phyloP scores from a whole-genome alignment of 129 eudicot genomes.

The Arctium minus region DNA sequence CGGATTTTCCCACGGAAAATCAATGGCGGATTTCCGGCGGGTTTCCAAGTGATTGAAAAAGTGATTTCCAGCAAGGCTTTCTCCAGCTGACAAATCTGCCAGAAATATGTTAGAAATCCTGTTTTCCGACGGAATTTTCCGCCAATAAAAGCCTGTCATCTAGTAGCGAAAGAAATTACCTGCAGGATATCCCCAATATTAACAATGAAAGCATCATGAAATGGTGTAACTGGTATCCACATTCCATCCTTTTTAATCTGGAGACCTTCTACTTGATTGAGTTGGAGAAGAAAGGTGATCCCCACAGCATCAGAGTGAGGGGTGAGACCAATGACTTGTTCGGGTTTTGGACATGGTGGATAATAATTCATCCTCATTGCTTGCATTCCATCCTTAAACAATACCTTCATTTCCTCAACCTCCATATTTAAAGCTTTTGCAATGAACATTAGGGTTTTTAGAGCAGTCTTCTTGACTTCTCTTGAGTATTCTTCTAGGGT shows the following conservation, averaged over 20 bases:
- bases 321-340: constrained; percentile 31
- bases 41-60: no score
- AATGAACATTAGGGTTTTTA: constrained; percentile 19
- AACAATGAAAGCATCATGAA: constrained; percentile 32
- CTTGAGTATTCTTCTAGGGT: constrained; percentile 32
- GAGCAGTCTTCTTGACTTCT: constrained; percentile 25
- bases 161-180: constrained; percentile 9
- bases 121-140: no score
- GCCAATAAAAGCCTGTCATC: no score
- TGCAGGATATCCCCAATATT: constrained; percentile 34
- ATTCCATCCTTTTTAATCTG: constrained; percentile 27
- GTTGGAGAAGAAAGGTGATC: constrained; percentile 33
- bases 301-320: constrained; percentile 35
- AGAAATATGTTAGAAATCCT: no score
- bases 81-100: no score
- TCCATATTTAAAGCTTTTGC: constrained; percentile 34
- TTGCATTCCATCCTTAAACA: constrained; percentile 36
- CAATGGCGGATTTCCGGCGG: no score
- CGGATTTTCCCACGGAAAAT: no score
- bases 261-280: constrained; percentile 32
- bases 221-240: constrained; percentile 32
- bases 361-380: constrained; percentile 39
- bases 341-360: constrained; percentile 46
- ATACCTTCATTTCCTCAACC: not conserved
- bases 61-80: no score